phyloP scores from a whole-genome alignment of 2,329 filamentous ascomycete genomes.

The Alternaria ventricosa region DNA sequence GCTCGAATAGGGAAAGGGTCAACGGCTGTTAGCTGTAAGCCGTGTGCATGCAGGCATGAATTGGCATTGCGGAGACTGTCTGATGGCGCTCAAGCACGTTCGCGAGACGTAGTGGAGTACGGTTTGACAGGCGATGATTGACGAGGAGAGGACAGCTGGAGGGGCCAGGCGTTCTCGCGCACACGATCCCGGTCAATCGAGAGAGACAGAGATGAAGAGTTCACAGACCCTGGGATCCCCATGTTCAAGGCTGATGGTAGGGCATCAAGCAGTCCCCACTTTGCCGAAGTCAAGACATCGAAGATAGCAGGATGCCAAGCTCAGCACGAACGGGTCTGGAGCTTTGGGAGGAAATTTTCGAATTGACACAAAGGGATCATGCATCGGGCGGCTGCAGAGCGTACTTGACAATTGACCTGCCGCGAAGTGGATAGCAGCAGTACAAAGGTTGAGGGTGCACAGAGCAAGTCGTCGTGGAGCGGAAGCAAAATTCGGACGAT shows the following conservation, averaged over 20 bases:
- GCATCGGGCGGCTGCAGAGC: constrained; percentile 23
- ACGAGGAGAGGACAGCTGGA: constrained; percentile 22
- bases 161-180: constrained; percentile 33
- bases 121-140: constrained; percentile 28
- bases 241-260: constrained; percentile 12
- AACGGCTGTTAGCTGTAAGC: constrained; percentile 47
- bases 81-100: constrained; percentile 30
- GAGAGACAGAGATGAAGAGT: constrained; percentile 9
- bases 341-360: neutral
- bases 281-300: neutral
- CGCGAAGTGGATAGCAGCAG: constrained; percentile 16
- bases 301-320: neutral
- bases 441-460: constrained; percentile 24
- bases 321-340: constrained; percentile 1
- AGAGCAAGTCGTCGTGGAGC: constrained; percentile 24
- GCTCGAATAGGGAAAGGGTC: constrained; percentile 42
- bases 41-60: constrained; percentile 41
- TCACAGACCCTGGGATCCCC: constrained; percentile 9
- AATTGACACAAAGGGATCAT: constrained; percentile 8
- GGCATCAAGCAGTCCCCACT: constrained; percentile 14
- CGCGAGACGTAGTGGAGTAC: constrained; percentile 22
- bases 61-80: constrained; percentile 40
- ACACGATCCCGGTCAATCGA: constrained; percentile 5
- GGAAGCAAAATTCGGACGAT: constrained; percentile 16
- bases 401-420: constrained; percentile 23